Evolutionary conservation across 2,329 filamentous ascomycete species (phyloP).

Genomic region (Hypoxylon sp.): DNA sequence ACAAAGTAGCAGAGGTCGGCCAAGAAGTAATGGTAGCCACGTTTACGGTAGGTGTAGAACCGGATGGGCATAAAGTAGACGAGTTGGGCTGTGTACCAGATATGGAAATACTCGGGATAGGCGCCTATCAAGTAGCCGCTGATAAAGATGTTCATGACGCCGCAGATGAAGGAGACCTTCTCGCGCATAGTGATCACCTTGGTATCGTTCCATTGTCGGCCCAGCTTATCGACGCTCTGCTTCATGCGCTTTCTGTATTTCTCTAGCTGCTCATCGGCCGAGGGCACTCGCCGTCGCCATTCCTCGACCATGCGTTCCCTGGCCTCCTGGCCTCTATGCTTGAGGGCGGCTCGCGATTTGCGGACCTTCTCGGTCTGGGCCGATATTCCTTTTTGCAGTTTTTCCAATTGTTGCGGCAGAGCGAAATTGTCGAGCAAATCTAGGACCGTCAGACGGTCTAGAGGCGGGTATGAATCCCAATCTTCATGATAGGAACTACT

Average conservation of each 20-base stretch:
- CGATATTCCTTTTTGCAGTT: constrained; percentile 85
- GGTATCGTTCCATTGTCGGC: constrained; percentile 88
- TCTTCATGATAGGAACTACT: constrained; percentile 90
- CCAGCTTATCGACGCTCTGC: constrained; percentile 87
- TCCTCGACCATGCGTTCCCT: constrained; percentile 92
- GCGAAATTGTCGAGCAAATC: constrained; percentile 96
- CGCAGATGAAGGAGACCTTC: constrained; percentile 96
- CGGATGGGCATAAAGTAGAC: constrained; percentile 98
- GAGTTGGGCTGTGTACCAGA: constrained; percentile 92
- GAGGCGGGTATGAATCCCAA: constrained; percentile 87
- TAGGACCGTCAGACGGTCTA: constrained; percentile 91
- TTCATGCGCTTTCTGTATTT: constrained; percentile 92
- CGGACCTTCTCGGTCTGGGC: constrained; percentile 88
- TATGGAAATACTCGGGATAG: constrained; percentile 86
- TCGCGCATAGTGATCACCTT: constrained; percentile 90
- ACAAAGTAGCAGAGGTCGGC: constrained; percentile 99
- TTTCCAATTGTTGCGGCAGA: constrained; percentile 90
- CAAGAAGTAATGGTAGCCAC: constrained; percentile 96
- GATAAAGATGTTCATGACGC: constrained; percentile 97
- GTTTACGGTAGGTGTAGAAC: constrained; percentile 89
- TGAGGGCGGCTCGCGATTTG: constrained; percentile 84
- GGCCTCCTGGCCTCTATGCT: constrained; percentile 81
- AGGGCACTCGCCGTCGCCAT: constrained; percentile 87
- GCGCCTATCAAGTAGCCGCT: constrained; percentile 94
- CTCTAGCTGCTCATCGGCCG: constrained; percentile 92